These are phyloP conservation scores for Platanus orientalis DNA, from an alignment of 164 flowering plant species.

Conservation along the genomic window DNA sequence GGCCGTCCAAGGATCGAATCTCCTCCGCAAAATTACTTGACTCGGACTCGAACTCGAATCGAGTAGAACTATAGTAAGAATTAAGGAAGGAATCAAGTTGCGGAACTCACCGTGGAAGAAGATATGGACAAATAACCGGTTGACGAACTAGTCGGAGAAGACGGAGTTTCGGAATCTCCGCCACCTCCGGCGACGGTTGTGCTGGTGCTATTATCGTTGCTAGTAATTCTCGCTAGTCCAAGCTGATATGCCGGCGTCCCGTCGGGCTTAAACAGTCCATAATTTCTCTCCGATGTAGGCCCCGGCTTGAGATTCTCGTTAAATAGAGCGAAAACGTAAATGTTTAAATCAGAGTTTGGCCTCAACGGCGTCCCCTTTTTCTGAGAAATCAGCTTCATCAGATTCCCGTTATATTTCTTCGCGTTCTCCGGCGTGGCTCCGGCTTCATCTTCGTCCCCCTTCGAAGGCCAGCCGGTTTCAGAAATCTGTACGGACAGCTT, in stretches of 20 bases:
- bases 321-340: slow-evolving; percentile 61
- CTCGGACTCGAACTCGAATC: no score
- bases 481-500: slow-evolving; percentile 38
- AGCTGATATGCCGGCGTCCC: slow-evolving; percentile 40
- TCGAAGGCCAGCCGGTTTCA: slow-evolving; percentile 78
- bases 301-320: slow-evolving; percentile 73
- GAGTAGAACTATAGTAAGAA: no score
- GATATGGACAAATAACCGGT: slow-evolving; percentile 45
- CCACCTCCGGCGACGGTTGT: background rate
- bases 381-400: slow-evolving; percentile 34
- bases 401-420: slow-evolving; percentile 51
- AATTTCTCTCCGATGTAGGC: slow-evolving; percentile 69
- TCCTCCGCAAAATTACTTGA: no score
- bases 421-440: slow-evolving; percentile 63
- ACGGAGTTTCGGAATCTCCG: background rate
- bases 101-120: slow-evolving; percentile 37
- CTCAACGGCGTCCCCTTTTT: slow-evolving; percentile 55
- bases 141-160: slow-evolving; percentile 26
- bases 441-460: slow-evolving; percentile 53
- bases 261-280: slow-evolving; percentile 68
- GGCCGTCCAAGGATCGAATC: no score
- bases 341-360: slow-evolving; percentile 35
- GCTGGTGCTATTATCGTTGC: background rate
- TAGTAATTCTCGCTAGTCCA: slow-evolving; percentile 7
- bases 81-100: no score